Base-by-base conservation (phyloP, 495 filamentous ascomycete species). In the Aspergillus cristatus region DNA sequence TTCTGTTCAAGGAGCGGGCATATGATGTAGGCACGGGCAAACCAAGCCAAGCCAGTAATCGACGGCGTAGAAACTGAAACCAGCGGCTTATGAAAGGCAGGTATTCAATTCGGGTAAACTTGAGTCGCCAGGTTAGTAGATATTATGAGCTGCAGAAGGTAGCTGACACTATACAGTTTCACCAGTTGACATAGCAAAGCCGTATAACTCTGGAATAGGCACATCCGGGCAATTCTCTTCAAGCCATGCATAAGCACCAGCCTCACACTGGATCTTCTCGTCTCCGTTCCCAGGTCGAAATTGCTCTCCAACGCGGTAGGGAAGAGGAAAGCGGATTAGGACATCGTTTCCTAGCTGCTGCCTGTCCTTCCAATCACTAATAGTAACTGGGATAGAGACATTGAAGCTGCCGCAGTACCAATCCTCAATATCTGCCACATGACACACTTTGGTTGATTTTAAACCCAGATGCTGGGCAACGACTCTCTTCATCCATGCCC, bases 321-420 rank as follows among this genome's bases (percentile, higher is more conserved):
- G 61, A 38, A 68, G 34, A n/a, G 62, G 55, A 43, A 57, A 50
- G 31, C 63, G 46, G 43, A 68, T 42, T 2, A 65, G 45, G 6
- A 58, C 48, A n/a, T 13, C 40, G 46, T 37, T 57, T 36, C 6
- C 37, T 48, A 25, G 45, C 31, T 26, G 29, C 17, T 7, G 32
- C 28, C 20, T 24, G n/a, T 24, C 20, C 20, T 24, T n/a, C n/a
- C 20, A 8, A 24, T 8, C 20, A 18, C 47, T 28, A 41, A 65
- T 35, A 32, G 47, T 38, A 28, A 58, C 45, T 33, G 57, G 57
- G 35, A 66, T 55, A 49, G 60, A 68, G 10, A 66, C 50, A 46
- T 67, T 67, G 49, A 58, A 69, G 42, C 60, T 64, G 2, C 62
- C 63, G 38, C 38, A 47, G 11, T 61, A 35, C 61, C 63, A 69